These are phyloP conservation scores for Trametes sanguinea DNA, from an alignment of 768 basidiomycete species.

Conservation along the genomic window DNA sequence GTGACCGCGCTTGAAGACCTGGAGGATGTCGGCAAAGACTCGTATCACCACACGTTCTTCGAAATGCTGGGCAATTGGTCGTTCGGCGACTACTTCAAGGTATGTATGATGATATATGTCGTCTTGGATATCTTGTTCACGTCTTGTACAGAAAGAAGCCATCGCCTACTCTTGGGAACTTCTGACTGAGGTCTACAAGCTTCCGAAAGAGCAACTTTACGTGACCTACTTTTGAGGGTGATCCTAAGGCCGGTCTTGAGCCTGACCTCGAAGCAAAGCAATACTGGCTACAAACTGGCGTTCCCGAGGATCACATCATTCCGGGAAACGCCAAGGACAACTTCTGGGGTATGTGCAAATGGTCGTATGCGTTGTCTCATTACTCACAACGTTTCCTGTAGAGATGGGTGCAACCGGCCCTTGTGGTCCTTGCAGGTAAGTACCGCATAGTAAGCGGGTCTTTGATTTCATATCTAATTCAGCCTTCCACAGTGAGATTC, in stretches of 20 bases:
- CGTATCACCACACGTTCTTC: conserved; percentile 97
- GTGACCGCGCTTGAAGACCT: conserved; percentile 59
- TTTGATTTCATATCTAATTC: neutral
- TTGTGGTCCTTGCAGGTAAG: conserved; percentile 91
- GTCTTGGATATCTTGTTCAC: too few relatives aligned
- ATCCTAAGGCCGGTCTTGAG: conserved; percentile 78
- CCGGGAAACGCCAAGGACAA: conserved; percentile 97
- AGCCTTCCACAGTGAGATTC: conserved; percentile 71
- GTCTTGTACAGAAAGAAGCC: conserved; percentile 75
- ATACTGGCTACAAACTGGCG: conserved; percentile 86
- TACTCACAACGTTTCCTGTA: conserved; percentile 33
- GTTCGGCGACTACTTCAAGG: conserved; percentile 99
- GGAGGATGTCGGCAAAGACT: conserved; percentile 98
- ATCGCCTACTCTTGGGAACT: conserved; percentile 94
- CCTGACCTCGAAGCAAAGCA: conserved; percentile 88
- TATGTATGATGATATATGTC: conserved; percentile 24
- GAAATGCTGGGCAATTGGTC: conserved; percentile 99
- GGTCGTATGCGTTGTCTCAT: conserved; percentile 3
- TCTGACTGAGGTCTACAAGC: conserved; percentile 83
- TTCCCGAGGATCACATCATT: conserved; percentile 86
- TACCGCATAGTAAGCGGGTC: neutral
- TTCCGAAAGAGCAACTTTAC: conserved; percentile 90
- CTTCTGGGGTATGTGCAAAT: conserved; percentile 83
- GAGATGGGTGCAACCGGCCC: conserved; percentile 99
- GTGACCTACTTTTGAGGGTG: conserved; percentile 98